Evolutionary conservation across 2,329 filamentous ascomycete species (phyloP).

Genomic region (Ophiostoma novo-ulmi): DNA sequence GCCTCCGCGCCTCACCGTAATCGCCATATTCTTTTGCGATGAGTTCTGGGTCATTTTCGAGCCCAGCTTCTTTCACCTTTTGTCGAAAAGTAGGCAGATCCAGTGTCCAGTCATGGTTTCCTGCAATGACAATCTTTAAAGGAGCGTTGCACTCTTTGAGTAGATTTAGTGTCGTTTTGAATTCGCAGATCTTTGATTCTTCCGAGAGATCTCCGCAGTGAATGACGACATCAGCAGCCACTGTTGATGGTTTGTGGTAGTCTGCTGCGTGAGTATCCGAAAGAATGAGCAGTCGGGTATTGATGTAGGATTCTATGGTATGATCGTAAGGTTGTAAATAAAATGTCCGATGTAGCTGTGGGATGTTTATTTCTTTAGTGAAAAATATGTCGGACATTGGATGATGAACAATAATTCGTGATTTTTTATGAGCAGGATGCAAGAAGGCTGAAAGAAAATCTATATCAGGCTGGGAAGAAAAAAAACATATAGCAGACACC

Average conservation of each 20-base stretch:
- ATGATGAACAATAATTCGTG: too few species aligned
- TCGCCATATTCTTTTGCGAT: not conserved
- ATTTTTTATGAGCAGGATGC: too few species aligned
- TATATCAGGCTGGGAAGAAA: too few species aligned
- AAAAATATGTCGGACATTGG: too few species aligned
- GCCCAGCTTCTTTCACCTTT: slow-evolving; percentile 24
- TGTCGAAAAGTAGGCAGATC: slow-evolving; percentile 34
- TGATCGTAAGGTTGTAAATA: too few species aligned
- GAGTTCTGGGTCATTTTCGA: slow-evolving; percentile 14
- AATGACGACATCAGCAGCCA: slow-evolving; percentile 42
- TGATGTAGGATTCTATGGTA: not conserved
- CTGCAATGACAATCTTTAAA: slow-evolving; percentile 51
- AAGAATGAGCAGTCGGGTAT: slow-evolving; percentile 37
- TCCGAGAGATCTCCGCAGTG: slow-evolving; percentile 51
- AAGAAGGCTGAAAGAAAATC: too few species aligned
- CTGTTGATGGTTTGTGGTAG: slow-evolving; percentile 18
- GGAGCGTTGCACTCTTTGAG: slow-evolving; percentile 43
- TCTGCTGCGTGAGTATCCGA: slow-evolving; percentile 41
- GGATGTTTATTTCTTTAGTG: too few species aligned
- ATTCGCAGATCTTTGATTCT: slow-evolving; percentile 40
- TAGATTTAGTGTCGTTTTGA: slow-evolving; percentile 38
- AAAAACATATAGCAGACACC: too few species aligned
- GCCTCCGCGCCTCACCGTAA: slow-evolving; percentile 19
- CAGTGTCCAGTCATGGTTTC: slow-evolving; percentile 50
- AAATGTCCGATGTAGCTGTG: too few species aligned